phyloP scores from a whole-genome alignment of 306 rosid species.

The Acacia crassicarpa region DNA sequence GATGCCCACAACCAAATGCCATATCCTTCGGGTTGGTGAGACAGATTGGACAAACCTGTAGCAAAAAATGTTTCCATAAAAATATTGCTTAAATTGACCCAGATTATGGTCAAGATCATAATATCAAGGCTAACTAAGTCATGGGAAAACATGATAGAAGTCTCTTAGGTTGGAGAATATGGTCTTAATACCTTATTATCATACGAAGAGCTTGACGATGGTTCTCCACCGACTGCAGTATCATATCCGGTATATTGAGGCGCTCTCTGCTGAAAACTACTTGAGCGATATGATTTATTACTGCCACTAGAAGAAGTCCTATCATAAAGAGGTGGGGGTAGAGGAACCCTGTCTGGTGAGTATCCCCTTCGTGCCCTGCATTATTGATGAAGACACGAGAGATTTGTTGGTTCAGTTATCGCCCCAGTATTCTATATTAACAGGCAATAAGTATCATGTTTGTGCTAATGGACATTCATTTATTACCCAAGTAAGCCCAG shows the following conservation, averaged over 20 bases:
- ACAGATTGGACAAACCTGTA: constrained; percentile 84
- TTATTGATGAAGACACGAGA: constrained; percentile 27
- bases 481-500: constrained; percentile 73
- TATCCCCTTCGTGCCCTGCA: constrained; percentile 47
- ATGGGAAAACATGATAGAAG: background rate
- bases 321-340: constrained; percentile 69
- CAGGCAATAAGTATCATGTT: background rate
- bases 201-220: constrained; percentile 46
- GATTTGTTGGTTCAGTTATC: constrained; percentile 31
- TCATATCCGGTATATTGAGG: constrained; percentile 16
- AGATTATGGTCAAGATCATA: constrained; percentile 1
- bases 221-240: constrained; percentile 40
- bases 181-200: constrained; percentile 62
- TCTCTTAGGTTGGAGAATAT: constrained; percentile 20
- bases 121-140: background rate
- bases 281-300: constrained; percentile 34
- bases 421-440: background rate
- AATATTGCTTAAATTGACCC: constrained; percentile 4
- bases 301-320: constrained; percentile 37
- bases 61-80: constrained; percentile 22
- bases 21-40: constrained; percentile 63
- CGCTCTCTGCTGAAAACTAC: constrained; percentile 49
- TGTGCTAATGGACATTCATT: background rate
- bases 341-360: constrained; percentile 62
- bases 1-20: constrained; percentile 95